These are phyloP conservation scores for Pseudonitzschia multistriata DNA, from an alignment of 108 stramenopile species.

Conservation along the genomic window DNA sequence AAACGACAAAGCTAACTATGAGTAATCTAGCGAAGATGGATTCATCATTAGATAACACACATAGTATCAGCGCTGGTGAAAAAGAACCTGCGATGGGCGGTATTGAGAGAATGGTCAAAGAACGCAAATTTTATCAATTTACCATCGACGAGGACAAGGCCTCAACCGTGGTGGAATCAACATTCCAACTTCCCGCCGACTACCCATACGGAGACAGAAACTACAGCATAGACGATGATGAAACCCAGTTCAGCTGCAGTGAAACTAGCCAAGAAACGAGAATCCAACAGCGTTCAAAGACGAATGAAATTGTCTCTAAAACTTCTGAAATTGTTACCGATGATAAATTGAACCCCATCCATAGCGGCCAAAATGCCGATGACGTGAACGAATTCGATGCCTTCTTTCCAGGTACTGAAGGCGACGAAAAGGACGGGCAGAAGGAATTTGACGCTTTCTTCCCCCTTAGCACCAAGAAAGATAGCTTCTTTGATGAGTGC, in stretches of 20 bases:
- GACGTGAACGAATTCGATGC: conserved; percentile 9
- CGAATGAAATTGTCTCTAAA: neutral
- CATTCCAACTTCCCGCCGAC: conserved; percentile 5
- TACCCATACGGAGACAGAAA: neutral
- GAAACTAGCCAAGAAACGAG: conserved; percentile 25
- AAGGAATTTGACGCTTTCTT: conserved; percentile 7
- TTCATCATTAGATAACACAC: neutral
- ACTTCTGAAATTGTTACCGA: neutral
- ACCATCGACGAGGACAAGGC: conserved; percentile 41
- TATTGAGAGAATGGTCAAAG: conserved; percentile 27
- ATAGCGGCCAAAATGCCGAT: neutral
- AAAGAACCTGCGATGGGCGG: neutral
- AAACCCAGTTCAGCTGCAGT: conserved; percentile 19
- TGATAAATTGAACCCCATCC: neutral
- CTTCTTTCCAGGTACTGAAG: neutral
- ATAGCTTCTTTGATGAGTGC: neutral
- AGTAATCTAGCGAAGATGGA: conserved; percentile 26
- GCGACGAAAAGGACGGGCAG: neutral
- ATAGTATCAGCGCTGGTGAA: neutral
- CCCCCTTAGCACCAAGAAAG: neutral
- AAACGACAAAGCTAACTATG: conserved; percentile 21
- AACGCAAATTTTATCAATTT: conserved; percentile 38
- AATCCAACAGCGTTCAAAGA: conserved; percentile 16
- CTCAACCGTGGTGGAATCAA: conserved; percentile 34
- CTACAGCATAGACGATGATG: conserved; percentile 16